Percentiles rank a stretch among this genome's conserved stretches.
These are phyloP conservation scores for Mycena sanguinolenta DNA, from an alignment of 768 basidiomycete species.

Conservation along the genomic window DNA sequence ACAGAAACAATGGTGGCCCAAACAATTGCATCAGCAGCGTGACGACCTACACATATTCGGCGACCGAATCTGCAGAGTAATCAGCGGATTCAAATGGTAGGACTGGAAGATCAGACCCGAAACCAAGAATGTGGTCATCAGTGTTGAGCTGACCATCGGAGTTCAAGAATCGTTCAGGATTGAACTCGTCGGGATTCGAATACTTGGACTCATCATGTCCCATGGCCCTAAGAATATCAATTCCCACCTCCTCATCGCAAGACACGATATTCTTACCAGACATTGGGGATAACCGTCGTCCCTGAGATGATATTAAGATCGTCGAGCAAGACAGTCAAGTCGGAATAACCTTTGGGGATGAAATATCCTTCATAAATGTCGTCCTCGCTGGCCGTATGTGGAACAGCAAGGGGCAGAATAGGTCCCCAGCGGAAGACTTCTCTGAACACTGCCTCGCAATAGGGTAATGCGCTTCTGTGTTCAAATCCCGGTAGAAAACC, in stretches of 20 bases:
- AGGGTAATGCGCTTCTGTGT: too few species aligned
- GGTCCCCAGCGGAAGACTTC: too few species aligned
- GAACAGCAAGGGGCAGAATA: too few species aligned
- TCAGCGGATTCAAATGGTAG: too few species aligned
- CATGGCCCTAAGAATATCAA: constrained; percentile 19
- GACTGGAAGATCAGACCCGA: too few species aligned
- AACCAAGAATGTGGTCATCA: too few species aligned
- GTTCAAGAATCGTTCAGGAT: constrained; percentile 17
- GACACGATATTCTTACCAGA: background rate
- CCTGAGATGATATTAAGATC: background rate
- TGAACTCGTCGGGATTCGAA: constrained; percentile 12
- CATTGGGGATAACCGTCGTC: too few species aligned
- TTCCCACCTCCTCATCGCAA: background rate
- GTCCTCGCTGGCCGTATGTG: too few species aligned
- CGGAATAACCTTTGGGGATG: constrained; percentile 29
- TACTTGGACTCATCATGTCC: constrained; percentile 7
- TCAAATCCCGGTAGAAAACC: too few species aligned
- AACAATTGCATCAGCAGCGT: constrained; percentile 10
- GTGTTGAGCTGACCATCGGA: constrained; percentile 5
- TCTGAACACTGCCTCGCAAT: too few species aligned
- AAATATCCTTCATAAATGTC: too few species aligned
- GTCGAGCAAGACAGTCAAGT: background rate
- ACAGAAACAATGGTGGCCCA: constrained; percentile 20
- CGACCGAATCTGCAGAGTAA: constrained; percentile 14
- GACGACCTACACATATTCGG: constrained; percentile 12